A percentile compares a stretch with the other conserved stretches of the same genome.
Evolutionary conservation across 78 protist species (phyloP).

Genomic region (Bodo saltans): DNA sequence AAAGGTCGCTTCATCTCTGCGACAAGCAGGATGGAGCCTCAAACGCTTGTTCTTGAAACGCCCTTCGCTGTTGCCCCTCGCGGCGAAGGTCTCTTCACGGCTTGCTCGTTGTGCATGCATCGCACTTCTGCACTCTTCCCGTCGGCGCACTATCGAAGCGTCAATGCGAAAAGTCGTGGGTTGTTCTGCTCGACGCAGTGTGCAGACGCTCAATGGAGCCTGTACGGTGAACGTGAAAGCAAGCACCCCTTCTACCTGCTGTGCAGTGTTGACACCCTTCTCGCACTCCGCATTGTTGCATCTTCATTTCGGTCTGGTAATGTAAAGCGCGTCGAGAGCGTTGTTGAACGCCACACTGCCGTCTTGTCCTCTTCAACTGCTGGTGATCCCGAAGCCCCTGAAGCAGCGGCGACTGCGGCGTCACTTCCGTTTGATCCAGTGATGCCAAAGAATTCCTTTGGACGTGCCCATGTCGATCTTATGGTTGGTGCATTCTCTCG

Average conservation of each 20-base stretch:
- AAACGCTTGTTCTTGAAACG: background rate
- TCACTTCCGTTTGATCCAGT: background rate
- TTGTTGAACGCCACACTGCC: too few species aligned
- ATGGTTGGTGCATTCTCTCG: background rate
- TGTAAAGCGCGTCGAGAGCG: too few species aligned
- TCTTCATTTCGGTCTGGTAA: too few species aligned
- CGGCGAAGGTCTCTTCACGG: background rate
- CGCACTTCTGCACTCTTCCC: slow-evolving; percentile 22
- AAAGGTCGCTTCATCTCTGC: background rate
- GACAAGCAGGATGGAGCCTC: background rate
- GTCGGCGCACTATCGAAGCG: background rate
- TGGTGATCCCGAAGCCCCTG: too few species aligned
- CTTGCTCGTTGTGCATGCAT: background rate
- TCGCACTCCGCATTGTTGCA: slow-evolving; percentile 3
- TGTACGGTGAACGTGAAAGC: background rate
- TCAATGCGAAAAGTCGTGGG: background rate
- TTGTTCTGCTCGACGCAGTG: background rate
- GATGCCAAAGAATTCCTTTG: background rate
- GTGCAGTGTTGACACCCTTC: slow-evolving; percentile 3
- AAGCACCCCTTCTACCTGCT: background rate
- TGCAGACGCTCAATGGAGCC: background rate
- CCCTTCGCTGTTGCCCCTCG: background rate
- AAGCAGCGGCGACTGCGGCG: background rate
- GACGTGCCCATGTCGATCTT: background rate
- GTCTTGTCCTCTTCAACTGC: too few species aligned